A percentile compares a stretch with the other conserved stretches of the same genome.
Evolutionary conservation across 805 yeast genomes (phyloP).

Genomic region (Yarrowia divulgata): DNA sequence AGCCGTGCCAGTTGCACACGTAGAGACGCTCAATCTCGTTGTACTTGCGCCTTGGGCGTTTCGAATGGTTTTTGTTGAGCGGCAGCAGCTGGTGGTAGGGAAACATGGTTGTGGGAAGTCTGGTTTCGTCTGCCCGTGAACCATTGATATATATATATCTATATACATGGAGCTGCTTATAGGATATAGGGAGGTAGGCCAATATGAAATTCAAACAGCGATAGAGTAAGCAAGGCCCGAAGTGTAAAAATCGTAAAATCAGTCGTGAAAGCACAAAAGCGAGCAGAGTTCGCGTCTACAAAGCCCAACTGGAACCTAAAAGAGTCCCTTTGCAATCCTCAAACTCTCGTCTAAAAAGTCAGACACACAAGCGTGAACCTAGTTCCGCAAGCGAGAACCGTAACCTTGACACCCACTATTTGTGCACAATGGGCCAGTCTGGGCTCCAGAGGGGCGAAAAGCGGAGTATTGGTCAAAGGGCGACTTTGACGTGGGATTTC

Average conservation of each 20-base stretch:
- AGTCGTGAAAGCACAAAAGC: neutral
- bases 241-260: constrained; percentile 12
- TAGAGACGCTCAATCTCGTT: constrained; percentile 64
- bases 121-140: neutral
- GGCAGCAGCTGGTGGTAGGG: constrained; percentile 36
- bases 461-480: neutral
- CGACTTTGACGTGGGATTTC: neutral
- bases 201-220: constrained; percentile 33
- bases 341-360: constrained; percentile 16
- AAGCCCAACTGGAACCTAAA: neutral
- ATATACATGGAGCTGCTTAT: constrained; percentile 28
- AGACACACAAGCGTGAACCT: constrained; percentile 30
- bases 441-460: constrained; percentile 3
- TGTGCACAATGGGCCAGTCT: constrained; percentile 15
- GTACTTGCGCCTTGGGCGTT: constrained; percentile 62
- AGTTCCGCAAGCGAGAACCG: constrained; percentile 31
- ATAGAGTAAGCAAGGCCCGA: constrained; percentile 30
- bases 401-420: constrained; percentile 14
- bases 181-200: constrained; percentile 36
- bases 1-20: constrained; percentile 57
- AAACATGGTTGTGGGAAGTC: neutral
- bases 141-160: constrained; percentile 17
- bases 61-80: constrained; percentile 43
- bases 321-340: constrained; percentile 11
- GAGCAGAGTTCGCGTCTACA: constrained; percentile 4